Conservation (phyloP, 371 early-diverging fungal genomes). For the Mortierella sp. region DNA sequence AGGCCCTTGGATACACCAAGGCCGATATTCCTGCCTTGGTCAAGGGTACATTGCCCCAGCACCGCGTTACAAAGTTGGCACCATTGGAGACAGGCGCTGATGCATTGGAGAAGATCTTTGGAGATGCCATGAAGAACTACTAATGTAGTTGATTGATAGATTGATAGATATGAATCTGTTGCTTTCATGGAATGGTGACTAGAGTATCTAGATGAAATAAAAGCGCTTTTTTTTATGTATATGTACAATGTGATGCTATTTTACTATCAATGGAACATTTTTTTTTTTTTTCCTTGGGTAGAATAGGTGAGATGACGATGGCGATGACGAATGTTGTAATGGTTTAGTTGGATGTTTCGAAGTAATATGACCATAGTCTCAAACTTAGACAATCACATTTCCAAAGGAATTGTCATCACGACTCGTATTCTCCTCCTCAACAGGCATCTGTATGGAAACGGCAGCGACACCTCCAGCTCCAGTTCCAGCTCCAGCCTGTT, state of each 20-base stretch:
- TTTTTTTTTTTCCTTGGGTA: no score
- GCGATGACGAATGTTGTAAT: no score
- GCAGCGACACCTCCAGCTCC: background rate
- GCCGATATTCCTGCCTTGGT: conserved; percentile 82
- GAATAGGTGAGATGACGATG: no score
- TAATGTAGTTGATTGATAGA: conserved; percentile 27
- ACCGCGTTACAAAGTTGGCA: conserved; percentile 92
- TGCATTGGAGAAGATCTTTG: conserved; percentile 77
- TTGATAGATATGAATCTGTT: background rate
- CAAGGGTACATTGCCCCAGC: conserved; percentile 91
- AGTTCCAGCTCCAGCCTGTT: background rate
- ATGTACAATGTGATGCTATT: background rate
- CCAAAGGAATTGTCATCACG: background rate
- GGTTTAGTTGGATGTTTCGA: no score
- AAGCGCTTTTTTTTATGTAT: background rate
- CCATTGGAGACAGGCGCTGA: conserved; percentile 81
- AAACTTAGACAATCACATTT: background rate
- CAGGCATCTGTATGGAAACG: background rate
- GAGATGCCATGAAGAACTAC: conserved; percentile 76
- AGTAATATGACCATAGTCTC: no score
- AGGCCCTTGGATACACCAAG: conserved; percentile 82
- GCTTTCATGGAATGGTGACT: no score
- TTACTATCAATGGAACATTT: no score
- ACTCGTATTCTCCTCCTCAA: background rate
- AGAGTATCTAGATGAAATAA: background rate